Evolutionary conservation across 2,329 filamentous ascomycete genomes (phyloP).

Genomic region (Dryadomyces sulphureus): DNA sequence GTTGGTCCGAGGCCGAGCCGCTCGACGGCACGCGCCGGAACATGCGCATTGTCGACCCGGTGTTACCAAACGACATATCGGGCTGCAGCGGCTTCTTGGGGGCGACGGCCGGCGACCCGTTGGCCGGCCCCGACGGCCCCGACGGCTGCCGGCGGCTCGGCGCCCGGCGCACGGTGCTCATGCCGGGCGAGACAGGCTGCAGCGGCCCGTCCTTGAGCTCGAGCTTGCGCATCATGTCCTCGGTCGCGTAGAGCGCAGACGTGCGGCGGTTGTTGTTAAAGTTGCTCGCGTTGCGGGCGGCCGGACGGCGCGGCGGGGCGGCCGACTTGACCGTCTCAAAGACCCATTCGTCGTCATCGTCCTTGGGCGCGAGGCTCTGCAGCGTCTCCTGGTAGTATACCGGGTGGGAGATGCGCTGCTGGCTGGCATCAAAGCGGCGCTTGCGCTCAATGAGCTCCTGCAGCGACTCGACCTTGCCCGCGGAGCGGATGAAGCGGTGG

Average conservation of each 20-base stretch:
- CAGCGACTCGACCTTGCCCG: slow-evolving; percentile 75
- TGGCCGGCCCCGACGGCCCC: slow-evolving; percentile 9
- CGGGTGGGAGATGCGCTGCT: slow-evolving; percentile 52
- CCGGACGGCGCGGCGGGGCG: slow-evolving; percentile 33
- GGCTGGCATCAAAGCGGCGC: slow-evolving; percentile 66
- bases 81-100: slow-evolving; percentile 69
- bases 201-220: slow-evolving; percentile 47
- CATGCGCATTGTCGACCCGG: slow-evolving; percentile 77
- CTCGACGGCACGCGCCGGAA: slow-evolving; percentile 78
- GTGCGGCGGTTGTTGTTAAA: no score
- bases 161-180: slow-evolving; percentile 42
- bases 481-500: slow-evolving; percentile 75
- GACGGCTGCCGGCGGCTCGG: slow-evolving; percentile 38
- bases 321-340: slow-evolving; percentile 85
- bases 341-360: slow-evolving; percentile 77
- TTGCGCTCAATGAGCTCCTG: slow-evolving; percentile 76
- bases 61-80: slow-evolving; percentile 88
- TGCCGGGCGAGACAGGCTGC: slow-evolving; percentile 37
- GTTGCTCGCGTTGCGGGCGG: no score
- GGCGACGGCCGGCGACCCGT: slow-evolving; percentile 21
- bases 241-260: slow-evolving; percentile 41
- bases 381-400: slow-evolving; percentile 93
- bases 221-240: slow-evolving; percentile 44
- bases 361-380: slow-evolving; percentile 49
- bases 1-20: slow-evolving; percentile 30